Evolutionary conservation across 2,329 filamentous ascomycete species (phyloP), one percentile per base, ranked within the genome.

Genomic region (Trematosphaeria pertusa): DNA sequence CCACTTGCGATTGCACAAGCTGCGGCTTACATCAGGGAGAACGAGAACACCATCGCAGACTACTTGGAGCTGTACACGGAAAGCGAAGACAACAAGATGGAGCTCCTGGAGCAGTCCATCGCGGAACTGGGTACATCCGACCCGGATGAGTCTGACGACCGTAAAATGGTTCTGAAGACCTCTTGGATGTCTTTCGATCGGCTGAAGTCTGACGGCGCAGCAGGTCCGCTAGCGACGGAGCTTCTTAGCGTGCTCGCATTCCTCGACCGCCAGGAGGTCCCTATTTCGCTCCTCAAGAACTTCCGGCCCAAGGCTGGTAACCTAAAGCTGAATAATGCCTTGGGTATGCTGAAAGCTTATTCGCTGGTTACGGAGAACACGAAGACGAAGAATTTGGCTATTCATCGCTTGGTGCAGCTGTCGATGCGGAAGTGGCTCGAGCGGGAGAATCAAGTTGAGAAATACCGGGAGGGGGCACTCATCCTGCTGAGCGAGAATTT

Each of bases 1-100:
- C 69, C 68, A 6, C 59, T 70, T 8, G 66, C 67, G 0, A 64
- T 70, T 5, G 22, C 52, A 1, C 64, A 69, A 42, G 66, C 67
- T 12, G 57, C 62, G 7, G 52, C 58, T 8, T 71, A 65, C 38
- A 70, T 72, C 30, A 43, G 39, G 12, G 20, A 45, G 19, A 43
- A 35, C 28, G 24, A 46, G 14, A 42, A 33, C 26, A 48, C 43
- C 4, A 43, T 55, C 38, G 38, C 21, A 12, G 35, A 48, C 4
- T 55, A 55, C 35, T 43, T 53, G 12, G 42, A 50, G 33, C 15
- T 50, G 4, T 52, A 49, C 32, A 15, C 35, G 26, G 50, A 52
- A 18, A 42, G 39, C 26, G 50, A 52, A 20, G 50, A 50, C 19
- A 44, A 44, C 20, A 19, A 32, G 2, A 14, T 43, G 9, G 42